Evolutionary conservation across 176 grass and related monocot species (phyloP), one percentile per base, ranked within the genome.

Genomic region (Phragmites australis): DNA sequence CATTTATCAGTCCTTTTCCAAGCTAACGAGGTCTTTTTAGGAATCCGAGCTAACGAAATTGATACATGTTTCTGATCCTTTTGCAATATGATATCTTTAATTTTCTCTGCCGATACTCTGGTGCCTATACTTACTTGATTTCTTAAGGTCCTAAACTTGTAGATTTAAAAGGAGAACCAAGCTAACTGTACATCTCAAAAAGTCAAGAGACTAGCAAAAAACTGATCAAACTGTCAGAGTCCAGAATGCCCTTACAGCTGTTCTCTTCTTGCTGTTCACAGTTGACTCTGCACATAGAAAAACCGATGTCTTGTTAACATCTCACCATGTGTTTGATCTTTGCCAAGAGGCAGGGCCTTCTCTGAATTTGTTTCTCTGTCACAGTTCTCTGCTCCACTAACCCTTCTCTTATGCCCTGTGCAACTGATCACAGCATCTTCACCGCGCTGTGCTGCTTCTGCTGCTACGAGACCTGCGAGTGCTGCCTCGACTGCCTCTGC

Each of bases 381-480:
- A 2, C 25, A 42, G 7, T 56, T 39, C 47, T 53, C 17, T 30
- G 23, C 22, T 17, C 37, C 56, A 29, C 52, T 59, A 2, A 72
- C 34, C 41, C 10, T n/a, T 43, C 37, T 52, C 9, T 79, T 59
- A 49, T 25, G 16, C 25, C 6, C 21, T 19, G 25, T 44, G 13
- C 44, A 5, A 72, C 17, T 68, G 29, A 43, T 58, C 41, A 9
- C 87, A 97, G 94, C 51, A 68, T 97, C 19, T 94, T 94, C 82
- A 72, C 94, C 12, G 65, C 87, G 3, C 85, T 89, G 39, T 97
- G 94, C 89, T 97, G 94, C 88, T 97, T 90, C 77, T 97, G 94
- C 89, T 97, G 94, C 85, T 97, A 83, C 43, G 94, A 97, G 85
- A 85, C 89, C 7, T 97, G 94, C 49, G 94, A 97, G 85, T 97